Base-by-base conservation (phyloP, 2,329 filamentous ascomycete genomes). In the Lizonia empirigonia region DNA sequence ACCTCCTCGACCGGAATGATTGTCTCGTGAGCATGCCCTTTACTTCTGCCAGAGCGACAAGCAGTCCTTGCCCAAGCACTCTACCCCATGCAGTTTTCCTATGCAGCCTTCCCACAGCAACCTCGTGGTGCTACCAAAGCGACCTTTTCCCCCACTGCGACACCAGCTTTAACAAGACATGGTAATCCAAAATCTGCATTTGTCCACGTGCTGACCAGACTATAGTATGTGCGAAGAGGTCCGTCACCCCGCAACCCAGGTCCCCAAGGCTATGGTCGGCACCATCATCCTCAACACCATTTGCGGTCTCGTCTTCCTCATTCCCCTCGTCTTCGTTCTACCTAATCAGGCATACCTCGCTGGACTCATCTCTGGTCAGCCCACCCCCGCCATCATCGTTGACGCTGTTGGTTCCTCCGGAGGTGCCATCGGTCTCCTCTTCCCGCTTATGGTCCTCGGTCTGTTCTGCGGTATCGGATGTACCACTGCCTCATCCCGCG, bases 1-100 rank as follows among this genome's bases (percentile, higher is more conserved):
- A 89, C 87, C 12, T 90, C 87, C 4, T 88, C 86, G 13, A 90
- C 87, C 0, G 88, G 88, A 73, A 91, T 91, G 88, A 87, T 91
- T 52, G 87, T 90, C 68, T 88, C 85, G 84, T 87, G 75, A 79
- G 84, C 64, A 57, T 59, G 54, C 68, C 63, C 59, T 53, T 58
- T 55, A 57, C 42, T 53, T 45, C 42, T 78, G 39, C 54, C 68
- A 65, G 59, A 59, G 66, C 68, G 66, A 63, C 69, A 47, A 44
- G 56, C 54, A 57, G 20, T 38, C 30, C 38, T 46, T 46, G 26
- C 44, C 41, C 39, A 45, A 53, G 30, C 49, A 41, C 37, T 53
- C 60, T 42, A 53, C 53, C 59, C 58, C 58, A 56, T 45, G 53
- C 59, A 59, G 50, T 54, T 34, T 38, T 55, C 63, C 57, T 58